Conservation (phyloP, 352 stramenopile genomes). For the Globisporangium solare region DNA sequence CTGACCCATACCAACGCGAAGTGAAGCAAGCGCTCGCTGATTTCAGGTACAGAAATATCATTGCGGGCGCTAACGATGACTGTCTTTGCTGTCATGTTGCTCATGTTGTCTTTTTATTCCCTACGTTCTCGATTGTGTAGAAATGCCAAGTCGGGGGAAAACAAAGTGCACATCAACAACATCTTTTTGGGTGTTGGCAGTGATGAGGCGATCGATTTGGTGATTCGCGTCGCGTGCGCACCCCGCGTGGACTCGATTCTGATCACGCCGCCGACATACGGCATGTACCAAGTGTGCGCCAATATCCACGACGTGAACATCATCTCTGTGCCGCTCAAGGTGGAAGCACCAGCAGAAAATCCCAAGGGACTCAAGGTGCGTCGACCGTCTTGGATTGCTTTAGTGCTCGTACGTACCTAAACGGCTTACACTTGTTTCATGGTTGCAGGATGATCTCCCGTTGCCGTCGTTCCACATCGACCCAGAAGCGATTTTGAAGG, state of each 20-base stretch:
- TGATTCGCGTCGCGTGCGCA: slow-evolving; percentile 96
- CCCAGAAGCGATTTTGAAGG: slow-evolving; percentile 80
- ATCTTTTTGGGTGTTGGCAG: slow-evolving; percentile 98
- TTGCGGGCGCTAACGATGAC: no score
- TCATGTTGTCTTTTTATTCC: not conserved
- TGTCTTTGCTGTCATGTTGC: no score
- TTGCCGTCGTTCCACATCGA: slow-evolving; percentile 83
- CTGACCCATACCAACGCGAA: slow-evolving; percentile 91
- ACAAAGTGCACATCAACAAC: slow-evolving; percentile 83
- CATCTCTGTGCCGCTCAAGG: slow-evolving; percentile 87
- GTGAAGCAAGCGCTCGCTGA: slow-evolving; percentile 91
- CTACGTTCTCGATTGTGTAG: slow-evolving; percentile 16
- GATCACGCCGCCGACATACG: slow-evolving; percentile 97
- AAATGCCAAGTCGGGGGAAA: slow-evolving; percentile 39
- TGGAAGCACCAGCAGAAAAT: slow-evolving; percentile 55
- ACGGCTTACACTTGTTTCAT: not conserved
- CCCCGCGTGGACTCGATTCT: slow-evolving; percentile 93
- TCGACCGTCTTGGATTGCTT: not conserved
- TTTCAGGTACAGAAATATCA: slow-evolving; percentile 38
- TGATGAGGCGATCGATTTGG: slow-evolving; percentile 98
- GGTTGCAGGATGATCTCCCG: slow-evolving; percentile 26
- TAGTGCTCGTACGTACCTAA: no score
- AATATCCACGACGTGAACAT: slow-evolving; percentile 98
- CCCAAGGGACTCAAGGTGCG: slow-evolving; percentile 56
- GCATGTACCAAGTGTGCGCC: slow-evolving; percentile 99